Evolutionary conservation across 192 early-diverging fungal genomes (phyloP), one percentile per base, ranked within the genome.

Genomic region (Lobosporangium transversale): DNA sequence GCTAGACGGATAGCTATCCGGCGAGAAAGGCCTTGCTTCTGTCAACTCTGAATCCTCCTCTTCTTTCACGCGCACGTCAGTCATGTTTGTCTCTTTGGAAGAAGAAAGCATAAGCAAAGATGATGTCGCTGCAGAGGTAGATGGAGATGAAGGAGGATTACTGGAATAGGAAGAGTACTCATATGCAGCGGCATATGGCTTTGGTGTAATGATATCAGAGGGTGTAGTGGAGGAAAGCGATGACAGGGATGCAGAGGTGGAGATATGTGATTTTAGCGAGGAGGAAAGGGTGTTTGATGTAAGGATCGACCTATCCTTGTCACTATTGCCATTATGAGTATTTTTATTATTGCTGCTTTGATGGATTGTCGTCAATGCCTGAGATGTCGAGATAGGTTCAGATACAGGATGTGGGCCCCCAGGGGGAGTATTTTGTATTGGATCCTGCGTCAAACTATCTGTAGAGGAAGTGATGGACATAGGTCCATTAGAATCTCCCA

Each of bases 51-150:
- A 10, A 36, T 70, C 68, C 58, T 70, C 68, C 14, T 40, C 37
- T 40, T 40, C 37, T 21, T 62, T 62, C n/a, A 62, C 35, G 42
- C 49, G 58, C 17, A 26, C 31, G 29, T 62, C 52, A 1, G 45
- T 40, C 7, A 14, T 14, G 8, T 40, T 14, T 14, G 37, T 40
- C 37, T 40, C 14, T 24, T 53, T 55, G 8, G 75, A 68, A 15
- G 66, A 56, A n/a, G 76, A 79, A 2, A 66, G 31, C 68, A 71
- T 70, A 3, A 66, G 50, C 32, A 71, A 27, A 1, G 76, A 79
- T 3, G 67, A 59, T 1, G 67, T 55, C 37, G 67, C 62, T 27
- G 76, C 45, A n/a, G 60, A 64, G 2, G 58, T 48, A 20, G 66
- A 60, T 17, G 42, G 27, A 2, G 67, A 61, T 3, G 76, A 60